Conservation (phyloP, 495 filamentous ascomycete genomes). For the Tuber umbilicatum region DNA sequence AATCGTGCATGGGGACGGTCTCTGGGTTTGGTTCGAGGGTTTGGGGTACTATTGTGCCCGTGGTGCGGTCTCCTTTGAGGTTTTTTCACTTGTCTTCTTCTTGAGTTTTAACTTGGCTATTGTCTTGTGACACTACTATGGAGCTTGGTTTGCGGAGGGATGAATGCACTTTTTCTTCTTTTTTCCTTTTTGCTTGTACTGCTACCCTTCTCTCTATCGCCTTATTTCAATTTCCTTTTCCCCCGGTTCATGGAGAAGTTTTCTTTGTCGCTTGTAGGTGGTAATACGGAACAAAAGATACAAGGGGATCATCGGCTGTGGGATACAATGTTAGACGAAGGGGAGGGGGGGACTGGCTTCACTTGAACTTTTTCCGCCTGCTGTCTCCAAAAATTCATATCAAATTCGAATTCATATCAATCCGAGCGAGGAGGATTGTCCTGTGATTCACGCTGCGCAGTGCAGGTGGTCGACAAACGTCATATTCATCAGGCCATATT, state of each 20-base stretch:
- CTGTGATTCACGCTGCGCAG: background rate
- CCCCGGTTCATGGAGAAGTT: constrained; percentile 25
- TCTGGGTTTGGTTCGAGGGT: constrained; percentile 21
- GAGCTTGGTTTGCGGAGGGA: background rate
- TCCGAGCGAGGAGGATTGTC: background rate
- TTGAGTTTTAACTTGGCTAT: constrained; percentile 32
- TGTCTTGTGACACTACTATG: background rate
- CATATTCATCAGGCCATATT: no score
- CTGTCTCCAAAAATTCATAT: background rate
- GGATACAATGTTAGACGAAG: constrained; percentile 23
- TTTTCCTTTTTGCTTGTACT: constrained; percentile 26
- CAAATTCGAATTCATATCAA: background rate
- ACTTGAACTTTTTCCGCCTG: background rate
- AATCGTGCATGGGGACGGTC: background rate
- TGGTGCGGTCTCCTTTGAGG: constrained; percentile 1
- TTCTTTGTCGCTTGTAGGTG: constrained; percentile 24
- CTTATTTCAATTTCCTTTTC: constrained; percentile 20
- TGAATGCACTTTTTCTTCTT: constrained; percentile 6
- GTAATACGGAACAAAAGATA: background rate
- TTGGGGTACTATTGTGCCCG: constrained; percentile 12
- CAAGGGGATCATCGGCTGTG: background rate
- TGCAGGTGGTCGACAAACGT: no score
- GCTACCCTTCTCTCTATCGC: constrained; percentile 13
- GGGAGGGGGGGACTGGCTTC: background rate
- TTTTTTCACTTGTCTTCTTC: constrained; percentile 20